Base-by-base conservation (phyloP, 1,284 basidiomycete species). In the Cerioporus squamosus region DNA sequence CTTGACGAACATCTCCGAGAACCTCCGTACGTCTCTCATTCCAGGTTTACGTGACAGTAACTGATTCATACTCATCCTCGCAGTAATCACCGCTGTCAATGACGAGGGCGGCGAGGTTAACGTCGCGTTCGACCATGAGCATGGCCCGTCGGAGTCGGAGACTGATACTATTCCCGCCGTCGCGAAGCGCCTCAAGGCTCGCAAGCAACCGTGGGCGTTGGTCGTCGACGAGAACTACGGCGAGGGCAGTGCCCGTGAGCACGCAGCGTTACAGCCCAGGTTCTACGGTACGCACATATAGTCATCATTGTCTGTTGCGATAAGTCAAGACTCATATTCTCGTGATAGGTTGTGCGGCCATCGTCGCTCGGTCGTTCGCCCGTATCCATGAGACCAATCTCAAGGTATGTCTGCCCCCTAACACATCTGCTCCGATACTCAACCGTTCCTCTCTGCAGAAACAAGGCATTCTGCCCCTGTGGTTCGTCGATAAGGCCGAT, bases 301-400 rank as follows among this genome's bases (percentile, higher is more conserved):
- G 43, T 26, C 8, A n/a, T n/a, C n/a, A n/a, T 24, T 45, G 8
- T n/a, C 22, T n/a, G 43, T 26, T 4, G 17, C 8, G 8, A n/a
- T n/a, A n/a, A n/a, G n/a, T n/a, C n/a, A n/a, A 22, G 40, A 14
- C 24, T 5, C 57, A 18, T 22, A n/a, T 38, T 5, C 6, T 12
- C 7, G 20, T 14, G 29, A n/a, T 59, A 90, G 93, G 93, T 29
- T 94, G 93, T 68, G 84, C 82, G 7, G 77, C 94, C 78, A 94
- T 96, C 67, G 75, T 95, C 53, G 92, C 93, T 0, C 84, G 95
- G 33, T 98, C 95, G 2, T 99, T 99, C 69, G 97, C 97, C 62
- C 92, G 97, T 64, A 99, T 99, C 62, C 97, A 99, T 76, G 95
- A 98, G 77, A 98, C 96, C 14, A 98, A 98, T 77, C 79, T 98